Base-by-base conservation (phyloP, 441 rosid species). In the Arabidopsis lyrata region DNA sequence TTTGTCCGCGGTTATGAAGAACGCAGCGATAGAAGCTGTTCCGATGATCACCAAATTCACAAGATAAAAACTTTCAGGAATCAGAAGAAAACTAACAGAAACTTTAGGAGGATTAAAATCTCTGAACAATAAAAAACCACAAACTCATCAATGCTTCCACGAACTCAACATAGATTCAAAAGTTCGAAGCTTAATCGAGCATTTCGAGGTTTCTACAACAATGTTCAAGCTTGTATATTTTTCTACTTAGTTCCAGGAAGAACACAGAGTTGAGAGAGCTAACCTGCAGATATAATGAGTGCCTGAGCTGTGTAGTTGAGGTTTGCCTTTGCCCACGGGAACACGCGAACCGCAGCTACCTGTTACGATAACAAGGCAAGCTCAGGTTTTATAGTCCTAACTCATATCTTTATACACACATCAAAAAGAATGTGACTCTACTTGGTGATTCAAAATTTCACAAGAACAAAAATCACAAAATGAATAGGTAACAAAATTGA, bases 241-340 rank as follows among this genome's bases (percentile, higher is more conserved):
- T 29, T 29, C 35, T 50, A 75, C 78, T 59, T 41, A 22, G 16
- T 63, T 70, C 14, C 11, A 48, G 7, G 13, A 52, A 4, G 29
- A 34, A 44, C 6, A 44, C 0, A 48, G 34, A 67, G 74, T 18
- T n/a, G 38, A 56, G 27, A 73, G 58, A 66, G 45, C 36, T 63
- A 44, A 88, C 97, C 92, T 73, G 77, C 73, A 22, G 91, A 90
- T 77, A 88, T 66, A 70, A 92, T 81, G 63, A 92, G 96, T 41
- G 96, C 90, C 68, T 90, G 97, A 65, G 89, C 97, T 67, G 91
- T 86, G 78, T 90, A 83, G 78, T 92, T 90, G 47, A 92, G 88
- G 85, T 90, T 90, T 11, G 90, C 88, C 79, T 90, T 92, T 8
- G 96, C 97, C 96, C 96, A 88, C 15, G 96, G 97, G 70, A 88